Conservation (phyloP, 2,329 filamentous ascomycete genomes). For the Neonectria magnoliae region DNA sequence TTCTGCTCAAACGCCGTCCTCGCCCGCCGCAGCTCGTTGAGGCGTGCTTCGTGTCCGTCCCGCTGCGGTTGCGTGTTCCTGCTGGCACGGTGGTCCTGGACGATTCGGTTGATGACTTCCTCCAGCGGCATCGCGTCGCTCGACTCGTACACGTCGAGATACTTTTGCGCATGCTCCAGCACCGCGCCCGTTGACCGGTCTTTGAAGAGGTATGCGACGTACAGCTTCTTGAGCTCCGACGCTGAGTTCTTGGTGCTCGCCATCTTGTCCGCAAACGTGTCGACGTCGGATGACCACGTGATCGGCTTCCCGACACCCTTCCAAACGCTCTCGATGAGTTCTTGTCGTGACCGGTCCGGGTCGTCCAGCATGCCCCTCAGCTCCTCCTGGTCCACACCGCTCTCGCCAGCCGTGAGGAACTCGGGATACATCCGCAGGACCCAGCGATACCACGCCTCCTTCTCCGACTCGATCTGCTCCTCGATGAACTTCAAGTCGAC, state of each 20-base stretch:
- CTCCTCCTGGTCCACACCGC: constrained; percentile 44
- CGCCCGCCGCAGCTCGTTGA: constrained; percentile 60
- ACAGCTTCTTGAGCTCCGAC: constrained; percentile 50
- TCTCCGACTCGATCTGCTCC: constrained; percentile 60
- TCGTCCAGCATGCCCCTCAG: constrained; percentile 50
- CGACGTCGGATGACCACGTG: constrained; percentile 46
- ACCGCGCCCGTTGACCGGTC: constrained; percentile 47
- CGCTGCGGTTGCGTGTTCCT: constrained; percentile 48
- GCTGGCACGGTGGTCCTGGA: constrained; percentile 44
- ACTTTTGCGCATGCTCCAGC: constrained; percentile 49
- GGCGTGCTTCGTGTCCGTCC: constrained; percentile 50
- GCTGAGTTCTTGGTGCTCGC: constrained; percentile 45
- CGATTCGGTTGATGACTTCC: constrained; percentile 48
- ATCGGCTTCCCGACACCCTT: constrained; percentile 48
- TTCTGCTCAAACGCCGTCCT: constrained; percentile 60
- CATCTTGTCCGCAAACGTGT: constrained; percentile 48
- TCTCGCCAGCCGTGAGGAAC: constrained; percentile 48
- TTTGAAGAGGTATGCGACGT: constrained; percentile 55
- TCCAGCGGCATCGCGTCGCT: constrained; percentile 45
- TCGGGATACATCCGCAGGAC: constrained; percentile 52
- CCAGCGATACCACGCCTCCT: constrained; percentile 63
- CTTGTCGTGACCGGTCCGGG: constrained; percentile 49
- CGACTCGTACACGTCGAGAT: constrained; percentile 51
- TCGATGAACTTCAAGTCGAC: constrained; percentile 59
- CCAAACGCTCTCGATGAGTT: constrained; percentile 51